Base-by-base conservation (phyloP, 2,329 filamentous ascomycete species). In the Zopfia rhizophila region DNA sequence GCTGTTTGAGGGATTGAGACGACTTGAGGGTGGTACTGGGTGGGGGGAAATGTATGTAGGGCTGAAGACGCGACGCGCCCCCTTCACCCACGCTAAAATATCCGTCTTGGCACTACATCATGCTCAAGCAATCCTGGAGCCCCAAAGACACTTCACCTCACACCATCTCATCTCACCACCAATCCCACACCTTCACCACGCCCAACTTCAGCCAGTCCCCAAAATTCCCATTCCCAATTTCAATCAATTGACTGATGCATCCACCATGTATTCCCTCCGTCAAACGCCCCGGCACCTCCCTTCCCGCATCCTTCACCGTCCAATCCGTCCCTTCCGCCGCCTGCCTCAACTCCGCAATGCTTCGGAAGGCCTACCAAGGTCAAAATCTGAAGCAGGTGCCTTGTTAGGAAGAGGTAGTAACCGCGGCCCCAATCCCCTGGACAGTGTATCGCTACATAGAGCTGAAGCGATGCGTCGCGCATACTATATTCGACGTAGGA, bases 401-500 rank as follows among this genome's bases (percentile, higher is more conserved):
- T 45, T 37, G 18, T 12, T 17, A 18, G 28, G 7, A 11, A 18
- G 32, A 18, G 40, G 23, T 12, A 41, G 24, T 17, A 31, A 30
- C 22, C 49, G 37, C 31, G 57, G 35, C 17, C 40, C 43, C 25
- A 51, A 42, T 43, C 47, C 45, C 43, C 38, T 55, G 16, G 63
- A 73, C 40, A 46, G 60, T 14, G 56, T 72, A 35, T 69, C 67
- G 1, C 36, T 69, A 4, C 69, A 72, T 47, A 68, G 70, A 35
- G 60, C 57, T 5, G 60, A 72, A 27, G 60, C 59, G 2, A 45
- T 66, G 4, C 61, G 63, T n/a, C 59, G 65, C 1, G 64, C 64
- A 11, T 46, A 61, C 6, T 45, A 56, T n/a, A 54, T 58, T 11
- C 54, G 56, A 31, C 51, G 57, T 43, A 50, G 63, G 21, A 72